Base-by-base conservation (phyloP, 768 basidiomycete genomes). In the Tricholoma flavovirens region DNA sequence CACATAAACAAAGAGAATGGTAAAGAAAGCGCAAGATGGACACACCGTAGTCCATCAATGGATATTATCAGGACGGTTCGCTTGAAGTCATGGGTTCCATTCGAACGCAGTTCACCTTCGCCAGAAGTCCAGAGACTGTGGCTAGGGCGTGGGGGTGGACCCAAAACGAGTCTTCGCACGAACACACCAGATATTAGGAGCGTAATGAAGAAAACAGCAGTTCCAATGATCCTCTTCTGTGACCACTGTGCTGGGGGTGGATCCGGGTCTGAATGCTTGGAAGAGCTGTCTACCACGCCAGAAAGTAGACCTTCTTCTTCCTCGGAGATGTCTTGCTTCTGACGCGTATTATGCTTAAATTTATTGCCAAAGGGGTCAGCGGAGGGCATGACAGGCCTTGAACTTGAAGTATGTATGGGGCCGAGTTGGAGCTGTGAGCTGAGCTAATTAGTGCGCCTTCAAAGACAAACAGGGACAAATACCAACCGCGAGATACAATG, bases 11-110 rank as follows among this genome's bases (percentile, higher is more conserved):
- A 59, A 17, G 54, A 45, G 40, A 22, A 60, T 46, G 19, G 33
- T 17, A 21, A 22, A 45, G 45, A 49, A 24, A 11, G 19, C 51
- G 52, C 12, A 19, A 30, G 42, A 21, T 49, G 5, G 3, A 30
- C 73, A 35, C 62, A 85, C 89, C 89, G 77, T 32, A 95, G 71
- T 0, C 93, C 93, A 64, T 95, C 93, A 33, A 95, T 90, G 26
- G 91, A 93, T 3, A 95, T 83, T 54, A 95, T 79, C 17, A 95
- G 66, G 7, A 92, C 89, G 0, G 90, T 94, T 60, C 83, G 79
- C 71, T 80, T 87, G 71, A 86, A 94, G 42, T 83, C 77, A 61
- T 93, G 87, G 1, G 92, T 94, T 30, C 92, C 92, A 64, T 94
- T 95, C 2, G 83, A 88, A 54, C 79, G 73, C 53, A 84, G 64